These are phyloP conservation scores for Aspergillus thermomutatus DNA, from an alignment of 2,329 filamentous ascomycete genomes.

Conservation along the genomic window DNA sequence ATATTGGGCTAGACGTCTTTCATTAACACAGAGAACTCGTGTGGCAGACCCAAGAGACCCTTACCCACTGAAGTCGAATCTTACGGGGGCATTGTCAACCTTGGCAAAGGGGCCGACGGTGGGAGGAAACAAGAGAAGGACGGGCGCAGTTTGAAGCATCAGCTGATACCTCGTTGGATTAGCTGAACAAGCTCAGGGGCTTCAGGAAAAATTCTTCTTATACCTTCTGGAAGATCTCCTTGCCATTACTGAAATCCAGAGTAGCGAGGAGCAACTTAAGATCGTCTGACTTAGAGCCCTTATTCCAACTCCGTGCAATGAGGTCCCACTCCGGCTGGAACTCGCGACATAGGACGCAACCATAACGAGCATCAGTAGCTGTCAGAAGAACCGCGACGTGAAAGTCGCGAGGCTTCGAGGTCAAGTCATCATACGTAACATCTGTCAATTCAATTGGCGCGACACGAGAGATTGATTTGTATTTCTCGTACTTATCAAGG, in stretches of 20 bases:
- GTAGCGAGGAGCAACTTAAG: constrained; percentile 70
- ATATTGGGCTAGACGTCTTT: constrained; percentile 56
- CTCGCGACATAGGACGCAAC: constrained; percentile 80
- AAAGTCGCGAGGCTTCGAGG: constrained; percentile 76
- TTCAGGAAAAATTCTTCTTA: constrained; percentile 18
- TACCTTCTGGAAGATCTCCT: constrained; percentile 82
- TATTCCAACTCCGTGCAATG: constrained; percentile 79
- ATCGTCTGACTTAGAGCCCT: constrained; percentile 64
- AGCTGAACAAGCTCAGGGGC: constrained; percentile 2
- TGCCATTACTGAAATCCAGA: constrained; percentile 83
- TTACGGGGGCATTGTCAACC: constrained; percentile 63
- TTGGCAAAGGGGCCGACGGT: constrained; percentile 78
- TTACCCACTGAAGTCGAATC: constrained; percentile 87
- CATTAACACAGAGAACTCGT: neutral
- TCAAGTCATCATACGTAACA: constrained; percentile 70
- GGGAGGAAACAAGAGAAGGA: constrained; percentile 82
- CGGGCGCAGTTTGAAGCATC: constrained; percentile 88
- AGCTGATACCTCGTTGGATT: constrained; percentile 54
- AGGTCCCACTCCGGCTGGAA: constrained; percentile 95
- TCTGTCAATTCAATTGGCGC: constrained; percentile 77
- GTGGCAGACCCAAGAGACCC: constrained; percentile 20
- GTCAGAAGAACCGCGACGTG: constrained; percentile 79
- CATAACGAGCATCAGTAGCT: constrained; percentile 76
- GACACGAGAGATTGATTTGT: constrained; percentile 64
- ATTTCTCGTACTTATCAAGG: constrained; percentile 66